Base-by-base conservation (phyloP, 2,329 filamentous ascomycete genomes). In the Colletotrichum tropicale region DNA sequence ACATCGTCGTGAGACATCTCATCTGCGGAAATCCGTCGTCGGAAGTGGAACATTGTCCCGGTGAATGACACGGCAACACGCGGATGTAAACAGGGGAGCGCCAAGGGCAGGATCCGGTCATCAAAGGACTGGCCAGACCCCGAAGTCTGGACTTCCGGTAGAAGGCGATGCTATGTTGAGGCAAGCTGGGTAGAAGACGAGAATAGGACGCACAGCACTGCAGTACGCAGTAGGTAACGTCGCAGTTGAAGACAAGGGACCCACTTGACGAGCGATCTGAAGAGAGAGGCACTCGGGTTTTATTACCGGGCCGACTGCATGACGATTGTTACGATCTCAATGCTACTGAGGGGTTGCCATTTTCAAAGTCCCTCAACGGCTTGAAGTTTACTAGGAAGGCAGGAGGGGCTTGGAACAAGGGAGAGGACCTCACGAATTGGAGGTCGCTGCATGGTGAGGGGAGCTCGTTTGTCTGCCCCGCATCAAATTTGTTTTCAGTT, bases 401-500 rank as follows among this genome's bases (percentile, higher is more conserved):
- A n/a, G 48, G 70, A 43, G 48, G 70, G 26, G n/a, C 34, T 3
- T 28, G 21, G 65, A 68, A 21, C 30, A 26, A 16, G 21, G 60
- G 12, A 60, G 30, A 30, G 28, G 58, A 48, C n/a, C 10, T 48
- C 30, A 61, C 32, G 58, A 15, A 32, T 61, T 61, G 58, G n/a
- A 21, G 28, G 18, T 48, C 12, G 43, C n/a, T 48, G 43, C n/a
- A 21, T 48, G 18, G 43, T 48, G 43, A 48, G 43, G 43, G 43
- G 43, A 48, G 43, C 43, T 48, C 43, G 43, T 48, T 48, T 21
- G 43, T 21, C n/a, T 65, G 66, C 71, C 71, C 71, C 58, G 71
- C 58, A 56, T 66, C 18, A 52, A 48, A 48, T 21, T 69, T 21
- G n/a, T 30, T 76, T 81, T 83, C 18, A 8, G 21, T 18, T 58